These are phyloP conservation scores for Lachnellula subtilissima DNA, from an alignment of 2,329 filamentous ascomycete species.

Conservation along the genomic window DNA sequence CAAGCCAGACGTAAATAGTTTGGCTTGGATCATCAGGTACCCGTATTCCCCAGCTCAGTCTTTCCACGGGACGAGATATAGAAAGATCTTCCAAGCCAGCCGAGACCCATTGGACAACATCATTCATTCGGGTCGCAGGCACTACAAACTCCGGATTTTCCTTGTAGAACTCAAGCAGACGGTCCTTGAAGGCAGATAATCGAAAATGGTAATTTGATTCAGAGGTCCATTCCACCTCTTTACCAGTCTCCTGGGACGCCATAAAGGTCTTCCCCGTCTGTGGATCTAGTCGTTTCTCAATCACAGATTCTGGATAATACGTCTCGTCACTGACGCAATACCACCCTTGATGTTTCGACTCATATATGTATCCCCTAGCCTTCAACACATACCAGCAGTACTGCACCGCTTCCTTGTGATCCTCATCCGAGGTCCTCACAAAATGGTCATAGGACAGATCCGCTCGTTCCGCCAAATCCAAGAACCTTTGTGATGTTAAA, in stretches of 20 bases:
- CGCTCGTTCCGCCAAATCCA: slow-evolving; percentile 64
- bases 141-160: slow-evolving; percentile 74
- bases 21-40: slow-evolving; percentile 81
- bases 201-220: slow-evolving; percentile 95
- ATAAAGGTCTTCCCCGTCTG: slow-evolving; percentile 78
- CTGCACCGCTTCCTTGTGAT: slow-evolving; percentile 79
- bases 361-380: slow-evolving; percentile 74
- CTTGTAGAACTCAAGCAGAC: slow-evolving; percentile 72
- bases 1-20: slow-evolving; percentile 97
- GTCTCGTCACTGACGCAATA: slow-evolving; percentile 96
- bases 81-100: slow-evolving; percentile 81
- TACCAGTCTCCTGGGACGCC: slow-evolving; percentile 81
- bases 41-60: slow-evolving; percentile 81
- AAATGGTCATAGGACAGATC: slow-evolving; percentile 78
- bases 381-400: slow-evolving; percentile 83
- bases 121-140: slow-evolving; percentile 67
- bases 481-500: slow-evolving; percentile 73
- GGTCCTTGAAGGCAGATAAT: slow-evolving; percentile 75
- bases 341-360: slow-evolving; percentile 86
- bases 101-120: slow-evolving; percentile 72
- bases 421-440: slow-evolving; percentile 81
- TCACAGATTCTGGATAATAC: slow-evolving; percentile 76
- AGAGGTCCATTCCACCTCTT: slow-evolving; percentile 89
- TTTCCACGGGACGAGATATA: slow-evolving; percentile 73
- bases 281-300: slow-evolving; percentile 71